Percentiles rank a stretch among this genome's conserved stretches.
Conservation (phyloP, 2,329 filamentous ascomycete genomes). For the Alternaria solani region DNA sequence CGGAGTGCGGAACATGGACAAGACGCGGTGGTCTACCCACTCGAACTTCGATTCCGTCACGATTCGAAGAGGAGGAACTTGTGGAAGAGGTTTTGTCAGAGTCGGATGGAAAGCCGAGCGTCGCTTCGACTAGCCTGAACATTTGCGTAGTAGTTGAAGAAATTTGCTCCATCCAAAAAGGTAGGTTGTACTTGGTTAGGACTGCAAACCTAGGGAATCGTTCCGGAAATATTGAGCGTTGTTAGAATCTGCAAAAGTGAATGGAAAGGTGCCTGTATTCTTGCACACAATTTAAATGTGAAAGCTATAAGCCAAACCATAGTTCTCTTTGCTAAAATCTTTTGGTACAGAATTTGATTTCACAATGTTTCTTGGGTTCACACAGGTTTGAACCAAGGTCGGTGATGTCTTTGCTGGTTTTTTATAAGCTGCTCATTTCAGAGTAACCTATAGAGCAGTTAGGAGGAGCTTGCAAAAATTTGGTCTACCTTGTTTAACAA, state of each 20-base stretch:
- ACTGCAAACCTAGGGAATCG: neutral
- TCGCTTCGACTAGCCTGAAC: neutral
- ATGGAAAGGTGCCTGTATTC: neutral
- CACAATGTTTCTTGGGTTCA: neutral
- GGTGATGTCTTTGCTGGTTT: neutral
- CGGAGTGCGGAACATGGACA: slow-evolving; percentile 2
- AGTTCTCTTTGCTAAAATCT: neutral
- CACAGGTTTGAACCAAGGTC: neutral
- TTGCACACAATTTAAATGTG: neutral
- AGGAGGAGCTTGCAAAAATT: neutral
- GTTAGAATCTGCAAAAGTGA: neutral
- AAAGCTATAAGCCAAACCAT: neutral
- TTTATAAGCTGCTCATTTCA: neutral
- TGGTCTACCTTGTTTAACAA: neutral
- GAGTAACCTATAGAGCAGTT: neutral
- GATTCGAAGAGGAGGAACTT: neutral
- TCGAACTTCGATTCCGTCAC: slow-evolving; percentile 1
- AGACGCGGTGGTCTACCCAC: slow-evolving; percentile 9
- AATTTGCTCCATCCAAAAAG: neutral
- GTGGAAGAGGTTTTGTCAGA: neutral
- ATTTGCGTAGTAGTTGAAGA: neutral
- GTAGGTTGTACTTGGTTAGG: neutral
- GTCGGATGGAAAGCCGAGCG: neutral
- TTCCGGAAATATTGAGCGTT: neutral
- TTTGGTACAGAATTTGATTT: neutral